These are phyloP conservation scores for Mollisia scopiformis DNA, from an alignment of 2,329 filamentous ascomycete species.

Conservation along the genomic window DNA sequence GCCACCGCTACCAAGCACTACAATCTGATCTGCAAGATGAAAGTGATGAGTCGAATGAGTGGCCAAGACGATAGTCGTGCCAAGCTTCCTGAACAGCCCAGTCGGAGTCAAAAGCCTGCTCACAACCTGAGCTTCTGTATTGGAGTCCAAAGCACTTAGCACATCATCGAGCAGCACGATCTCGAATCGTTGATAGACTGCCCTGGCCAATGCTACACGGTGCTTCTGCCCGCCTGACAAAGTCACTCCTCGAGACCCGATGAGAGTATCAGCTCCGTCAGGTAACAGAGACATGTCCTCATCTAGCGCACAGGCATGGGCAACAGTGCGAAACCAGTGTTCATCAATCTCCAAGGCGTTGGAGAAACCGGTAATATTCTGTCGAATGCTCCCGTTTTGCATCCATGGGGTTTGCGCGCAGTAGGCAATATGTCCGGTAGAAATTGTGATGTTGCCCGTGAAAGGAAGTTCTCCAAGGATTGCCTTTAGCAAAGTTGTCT, in stretches of 20 bases:
- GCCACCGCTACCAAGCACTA: conserved; percentile 38
- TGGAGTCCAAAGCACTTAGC: conserved; percentile 47
- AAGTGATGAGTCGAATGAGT: conserved; percentile 5
- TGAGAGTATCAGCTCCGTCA: conserved; percentile 39
- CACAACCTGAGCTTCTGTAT: conserved; percentile 46
- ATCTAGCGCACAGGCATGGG: conserved; percentile 27
- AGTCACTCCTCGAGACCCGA: conserved; percentile 44
- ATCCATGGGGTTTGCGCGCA: conserved; percentile 39
- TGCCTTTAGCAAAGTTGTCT: not conserved
- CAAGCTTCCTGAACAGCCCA: conserved; percentile 20
- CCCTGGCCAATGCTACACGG: conserved; percentile 47
- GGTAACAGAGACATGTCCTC: conserved; percentile 35
- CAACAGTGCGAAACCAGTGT: conserved; percentile 37
- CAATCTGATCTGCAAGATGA: conserved; percentile 25
- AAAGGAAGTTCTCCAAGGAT: not conserved
- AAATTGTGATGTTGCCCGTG: not conserved
- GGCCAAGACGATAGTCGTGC: conserved; percentile 38
- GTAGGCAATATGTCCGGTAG: not conserved
- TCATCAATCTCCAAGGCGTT: not conserved
- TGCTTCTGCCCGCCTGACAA: conserved; percentile 49
- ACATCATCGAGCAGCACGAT: conserved; percentile 49
- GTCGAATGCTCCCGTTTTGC: conserved; percentile 22
- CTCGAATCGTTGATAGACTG: conserved; percentile 43
- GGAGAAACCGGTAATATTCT: not conserved
- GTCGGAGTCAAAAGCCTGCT: conserved; percentile 38